Percentiles rank a stretch among this genome's conserved stretches.
Conservation (phyloP, 352 stramenopile species). For the Globisporangium camurandrum region DNA sequence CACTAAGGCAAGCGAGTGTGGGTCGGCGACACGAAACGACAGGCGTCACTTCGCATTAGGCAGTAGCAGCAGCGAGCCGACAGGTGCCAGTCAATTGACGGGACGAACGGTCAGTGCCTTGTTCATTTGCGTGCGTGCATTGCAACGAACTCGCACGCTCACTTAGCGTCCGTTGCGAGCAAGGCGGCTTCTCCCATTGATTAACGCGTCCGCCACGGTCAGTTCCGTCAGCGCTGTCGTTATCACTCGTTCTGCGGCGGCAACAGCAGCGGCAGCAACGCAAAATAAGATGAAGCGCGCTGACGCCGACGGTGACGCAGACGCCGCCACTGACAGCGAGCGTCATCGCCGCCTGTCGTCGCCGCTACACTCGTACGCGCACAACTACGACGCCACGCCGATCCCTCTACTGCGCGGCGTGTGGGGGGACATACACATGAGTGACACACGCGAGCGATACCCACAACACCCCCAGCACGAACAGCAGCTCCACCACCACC, state of each 20-base stretch:
- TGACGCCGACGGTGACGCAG: background rate
- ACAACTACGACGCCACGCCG: background rate
- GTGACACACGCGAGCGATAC: background rate
- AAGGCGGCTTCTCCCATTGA: too few species aligned
- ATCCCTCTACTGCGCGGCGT: background rate
- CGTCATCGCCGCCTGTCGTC: background rate
- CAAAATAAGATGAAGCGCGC: too few species aligned
- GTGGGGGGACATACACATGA: background rate
- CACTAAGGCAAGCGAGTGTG: background rate
- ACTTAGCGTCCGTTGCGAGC: background rate
- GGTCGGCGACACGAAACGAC: background rate
- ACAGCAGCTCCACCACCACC: background rate
- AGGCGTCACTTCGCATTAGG: background rate
- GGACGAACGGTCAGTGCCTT: too few species aligned
- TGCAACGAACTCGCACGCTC: background rate
- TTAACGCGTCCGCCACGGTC: background rate
- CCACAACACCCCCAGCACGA: too few species aligned
- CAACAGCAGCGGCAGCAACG: too few species aligned
- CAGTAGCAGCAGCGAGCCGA: too few species aligned
- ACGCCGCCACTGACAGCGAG: background rate
- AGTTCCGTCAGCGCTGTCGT: background rate
- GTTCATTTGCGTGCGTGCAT: too few species aligned
- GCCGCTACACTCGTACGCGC: background rate
- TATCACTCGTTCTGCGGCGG: too few species aligned
- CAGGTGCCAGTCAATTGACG: too few species aligned